Evolutionary conservation across 2,329 filamentous ascomycete genomes (phyloP).

Genomic region (Apiospora saccharicola): DNA sequence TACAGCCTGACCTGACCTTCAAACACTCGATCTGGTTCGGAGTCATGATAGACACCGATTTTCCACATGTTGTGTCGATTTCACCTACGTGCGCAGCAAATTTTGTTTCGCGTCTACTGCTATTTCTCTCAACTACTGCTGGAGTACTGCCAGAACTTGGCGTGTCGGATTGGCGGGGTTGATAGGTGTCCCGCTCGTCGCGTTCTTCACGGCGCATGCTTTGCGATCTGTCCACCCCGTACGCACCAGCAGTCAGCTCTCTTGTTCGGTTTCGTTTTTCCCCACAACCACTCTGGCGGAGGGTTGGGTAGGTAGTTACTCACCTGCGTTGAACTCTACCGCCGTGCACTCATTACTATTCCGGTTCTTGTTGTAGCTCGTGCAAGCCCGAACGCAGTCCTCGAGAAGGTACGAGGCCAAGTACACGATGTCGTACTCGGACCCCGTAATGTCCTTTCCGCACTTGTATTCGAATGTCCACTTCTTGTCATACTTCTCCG

Average conservation of each 20-base stretch:
- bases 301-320: not conserved
- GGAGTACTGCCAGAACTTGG: not conserved
- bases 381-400: not conserved
- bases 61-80: no score
- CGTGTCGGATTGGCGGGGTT: not conserved
- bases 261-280: no score
- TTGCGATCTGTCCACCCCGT: not conserved
- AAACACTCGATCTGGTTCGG: no score
- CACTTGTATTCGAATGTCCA: not conserved
- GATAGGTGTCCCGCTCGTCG: not conserved
- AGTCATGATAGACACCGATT: not conserved
- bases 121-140: not conserved
- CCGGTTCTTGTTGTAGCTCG: slow-evolving; percentile 4
- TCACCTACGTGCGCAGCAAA: no score
- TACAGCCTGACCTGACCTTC: no score
- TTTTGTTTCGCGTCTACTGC: no score
- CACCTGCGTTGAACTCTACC: not conserved
- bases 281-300: not conserved
- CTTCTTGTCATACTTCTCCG: not conserved
- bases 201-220: slow-evolving; percentile 6
- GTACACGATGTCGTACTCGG: not conserved
- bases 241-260: not conserved
- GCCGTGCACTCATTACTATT: not conserved
- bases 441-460: not conserved
- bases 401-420: not conserved